phyloP scores from a whole-genome alignment of 1,284 basidiomycete species.

The Papiliotrema laurentii region DNA sequence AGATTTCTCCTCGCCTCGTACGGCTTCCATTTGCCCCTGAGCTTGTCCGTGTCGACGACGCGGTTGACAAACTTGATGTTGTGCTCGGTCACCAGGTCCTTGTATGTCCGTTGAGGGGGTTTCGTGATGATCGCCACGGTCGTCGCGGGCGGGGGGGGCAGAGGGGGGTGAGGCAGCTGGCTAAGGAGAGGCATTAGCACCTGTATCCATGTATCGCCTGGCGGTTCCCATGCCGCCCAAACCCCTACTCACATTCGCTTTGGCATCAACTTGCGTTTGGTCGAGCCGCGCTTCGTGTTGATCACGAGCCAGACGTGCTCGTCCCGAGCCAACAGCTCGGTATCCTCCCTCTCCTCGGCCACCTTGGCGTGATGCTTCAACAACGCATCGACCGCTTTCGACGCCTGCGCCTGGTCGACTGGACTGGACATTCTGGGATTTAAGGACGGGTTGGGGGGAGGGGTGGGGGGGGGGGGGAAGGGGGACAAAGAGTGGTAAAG shows the following conservation, averaged over 20 bases:
- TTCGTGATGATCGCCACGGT: constrained; percentile 88
- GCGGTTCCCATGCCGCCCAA: neutral
- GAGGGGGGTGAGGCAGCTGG: constrained; percentile 62
- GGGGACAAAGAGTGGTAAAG: neutral
- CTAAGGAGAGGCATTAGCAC: neutral
- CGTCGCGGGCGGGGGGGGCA: constrained; percentile 70
- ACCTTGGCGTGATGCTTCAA: constrained; percentile 63
- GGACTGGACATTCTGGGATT: neutral
- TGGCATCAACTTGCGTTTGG: constrained; percentile 74
- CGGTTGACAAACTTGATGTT: constrained; percentile 82
- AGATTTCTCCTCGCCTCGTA: constrained; percentile 84
- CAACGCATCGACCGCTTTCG: constrained; percentile 71
- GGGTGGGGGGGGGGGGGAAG: too few relatives aligned
- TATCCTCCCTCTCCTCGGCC: constrained; percentile 62
- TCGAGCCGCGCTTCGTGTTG: constrained; percentile 72
- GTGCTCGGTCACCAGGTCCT: constrained; percentile 72
- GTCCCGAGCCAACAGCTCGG: constrained; percentile 73
- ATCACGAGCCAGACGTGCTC: constrained; percentile 81
- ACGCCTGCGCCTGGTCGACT: constrained; percentile 57
- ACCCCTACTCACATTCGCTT: constrained; percentile 66
- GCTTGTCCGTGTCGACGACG: constrained; percentile 85
- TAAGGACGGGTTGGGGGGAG: neutral
- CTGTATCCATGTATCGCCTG: neutral
- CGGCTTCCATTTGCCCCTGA: constrained; percentile 88
- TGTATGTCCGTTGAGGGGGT: constrained; percentile 93